Evolutionary conservation across 1,284 basidiomycete species (phyloP), one percentile per base, ranked within the genome.

Genomic region (Vanrija sp.): DNA sequence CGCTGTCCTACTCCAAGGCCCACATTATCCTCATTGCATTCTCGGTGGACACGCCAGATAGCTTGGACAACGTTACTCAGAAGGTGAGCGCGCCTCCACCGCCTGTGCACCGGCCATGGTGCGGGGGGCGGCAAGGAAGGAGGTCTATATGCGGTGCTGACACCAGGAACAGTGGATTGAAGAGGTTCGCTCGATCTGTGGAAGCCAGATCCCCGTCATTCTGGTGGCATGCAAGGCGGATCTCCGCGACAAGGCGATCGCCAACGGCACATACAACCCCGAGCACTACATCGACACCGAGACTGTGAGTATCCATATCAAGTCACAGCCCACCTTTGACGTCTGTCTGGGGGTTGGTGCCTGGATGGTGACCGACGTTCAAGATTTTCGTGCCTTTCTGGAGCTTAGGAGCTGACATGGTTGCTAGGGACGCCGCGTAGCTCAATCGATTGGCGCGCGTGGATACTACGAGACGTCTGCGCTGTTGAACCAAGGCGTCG

Each of bases 1-100:
- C 94, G 27, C 84, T 98, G 73, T 96, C 92, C 23, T 98, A 98
- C 77, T 93, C 93, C 45, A 92, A 96, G 80, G 95, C 95, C 51
- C 95, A 98, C 76, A 91, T 98, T 68, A 97, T 98, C 73, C 83
- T 98, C 61, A 98, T 98, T 69, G 94, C 93, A 20, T 98, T 95
- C 71, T 84, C 90, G 43, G 86, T 98, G 71, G 95, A 98, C 77
- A 93, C 93, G 19, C 93, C 92, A 24, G 95, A 98, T 77, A 95
- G 91, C 46, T 79, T 98, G 57, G 95, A 98, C 64, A 98, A 98
- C 76, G 94, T 98, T 18, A 83, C 85, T 18, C 86, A 87, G 59
- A 97, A 98, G 83, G 90, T 87, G 67, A 59, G 78, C 10, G 31
- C 12, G 25, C 12, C 12, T 12, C 2, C 31, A 31, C 12, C 12